Evolutionary conservation across 352 stramenopile genomes (phyloP).

Genomic region (Nothophytophthora sp.): DNA sequence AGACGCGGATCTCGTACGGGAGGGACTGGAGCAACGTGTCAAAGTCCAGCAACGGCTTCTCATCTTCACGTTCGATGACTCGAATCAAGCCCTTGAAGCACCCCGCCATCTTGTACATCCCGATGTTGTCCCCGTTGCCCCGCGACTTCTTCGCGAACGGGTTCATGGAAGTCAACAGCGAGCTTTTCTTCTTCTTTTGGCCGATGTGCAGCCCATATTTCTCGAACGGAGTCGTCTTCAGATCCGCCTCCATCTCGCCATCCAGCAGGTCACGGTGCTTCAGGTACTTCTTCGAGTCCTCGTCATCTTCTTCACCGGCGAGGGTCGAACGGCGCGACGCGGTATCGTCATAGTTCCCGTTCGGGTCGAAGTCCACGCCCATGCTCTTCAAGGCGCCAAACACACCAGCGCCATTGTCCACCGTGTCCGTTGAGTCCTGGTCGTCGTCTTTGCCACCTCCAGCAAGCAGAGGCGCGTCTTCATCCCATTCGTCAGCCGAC

Average conservation of each 20-base stretch:
- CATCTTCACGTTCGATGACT: slow-evolving; percentile 81
- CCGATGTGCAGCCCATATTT: slow-evolving; percentile 87
- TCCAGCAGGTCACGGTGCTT: slow-evolving; percentile 75
- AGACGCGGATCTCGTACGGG: slow-evolving; percentile 86
- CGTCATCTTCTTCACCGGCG: slow-evolving; percentile 57
- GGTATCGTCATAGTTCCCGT: slow-evolving; percentile 55
- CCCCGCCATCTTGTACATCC: slow-evolving; percentile 80
- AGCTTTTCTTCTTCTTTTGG: slow-evolving; percentile 75
- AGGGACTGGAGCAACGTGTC: slow-evolving; percentile 66
- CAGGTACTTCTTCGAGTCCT: slow-evolving; percentile 73
- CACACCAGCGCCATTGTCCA: slow-evolving; percentile 81
- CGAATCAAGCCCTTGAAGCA: slow-evolving; percentile 93
- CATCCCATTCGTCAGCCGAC: slow-evolving; percentile 49
- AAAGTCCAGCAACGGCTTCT: slow-evolving; percentile 76
- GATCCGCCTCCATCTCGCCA: slow-evolving; percentile 63
- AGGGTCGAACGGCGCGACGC: slow-evolving; percentile 56
- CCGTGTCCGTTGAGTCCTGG: slow-evolving; percentile 33
- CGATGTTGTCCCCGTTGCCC: slow-evolving; percentile 34
- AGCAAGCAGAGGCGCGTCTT: slow-evolving; percentile 56
- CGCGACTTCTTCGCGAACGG: slow-evolving; percentile 70
- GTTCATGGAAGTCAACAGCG: slow-evolving; percentile 63
- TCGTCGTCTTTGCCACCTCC: slow-evolving; percentile 19
- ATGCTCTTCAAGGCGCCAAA: slow-evolving; percentile 88
- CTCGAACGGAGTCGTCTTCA: slow-evolving; percentile 89
- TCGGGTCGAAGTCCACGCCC: slow-evolving; percentile 76